Evolutionary conservation across 1,284 basidiomycete species (phyloP).

Genomic region (Irpex lacteus): DNA sequence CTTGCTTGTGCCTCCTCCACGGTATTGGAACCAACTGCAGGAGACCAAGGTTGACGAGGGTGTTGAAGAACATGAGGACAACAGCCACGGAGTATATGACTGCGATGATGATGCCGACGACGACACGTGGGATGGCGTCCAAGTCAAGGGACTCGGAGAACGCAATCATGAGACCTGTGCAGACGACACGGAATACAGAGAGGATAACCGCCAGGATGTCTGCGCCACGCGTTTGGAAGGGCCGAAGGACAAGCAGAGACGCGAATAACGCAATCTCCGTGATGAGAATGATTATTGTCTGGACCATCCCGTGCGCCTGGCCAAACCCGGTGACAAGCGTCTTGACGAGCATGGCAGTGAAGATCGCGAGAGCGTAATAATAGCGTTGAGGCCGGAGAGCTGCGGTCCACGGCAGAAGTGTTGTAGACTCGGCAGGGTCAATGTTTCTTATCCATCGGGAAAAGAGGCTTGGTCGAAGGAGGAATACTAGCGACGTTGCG

Average conservation of each 20-base stretch:
- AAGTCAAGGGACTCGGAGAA: conserved; percentile 62
- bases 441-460: conserved; percentile 32
- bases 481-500: conserved; percentile 41
- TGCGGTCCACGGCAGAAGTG: conserved; percentile 50
- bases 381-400: conserved; percentile 55
- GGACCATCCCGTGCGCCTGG: conserved; percentile 60
- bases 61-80: conserved; percentile 57
- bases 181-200: conserved; percentile 59
- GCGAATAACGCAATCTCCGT: conserved; percentile 65
- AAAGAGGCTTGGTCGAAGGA: conserved; percentile 42
- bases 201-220: conserved; percentile 66
- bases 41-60: conserved; percentile 43
- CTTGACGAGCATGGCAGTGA: conserved; percentile 58
- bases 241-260: conserved; percentile 52
- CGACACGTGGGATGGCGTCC: conserved; percentile 72
- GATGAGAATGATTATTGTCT: conserved; percentile 69
- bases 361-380: conserved; percentile 54
- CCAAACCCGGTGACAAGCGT: conserved; percentile 77
- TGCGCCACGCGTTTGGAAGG: conserved; percentile 52
- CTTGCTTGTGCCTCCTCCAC: conserved; percentile 13
- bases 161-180: conserved; percentile 62
- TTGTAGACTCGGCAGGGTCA: conserved; percentile 17
- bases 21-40: conserved; percentile 21
- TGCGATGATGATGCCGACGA: conserved; percentile 63
- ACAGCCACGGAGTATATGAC: conserved; percentile 60